Base-by-base conservation (phyloP, 352 stramenopile genomes). In the Pythium phragmitis region DNA sequence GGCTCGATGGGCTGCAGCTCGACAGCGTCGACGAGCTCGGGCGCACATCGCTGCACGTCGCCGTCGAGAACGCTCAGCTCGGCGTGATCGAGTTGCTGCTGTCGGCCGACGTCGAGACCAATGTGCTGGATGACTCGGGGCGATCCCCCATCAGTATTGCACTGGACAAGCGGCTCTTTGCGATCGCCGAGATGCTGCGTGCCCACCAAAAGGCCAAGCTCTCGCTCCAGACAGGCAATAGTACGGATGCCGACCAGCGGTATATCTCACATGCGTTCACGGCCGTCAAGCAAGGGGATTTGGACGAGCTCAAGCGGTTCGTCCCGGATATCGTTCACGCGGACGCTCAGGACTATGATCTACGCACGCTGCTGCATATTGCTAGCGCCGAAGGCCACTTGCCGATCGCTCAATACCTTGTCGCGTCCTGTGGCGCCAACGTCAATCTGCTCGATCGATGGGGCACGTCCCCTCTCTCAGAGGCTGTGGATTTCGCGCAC, bases 361-460 rank as follows among this genome's bases (percentile, higher is more conserved):
- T 85, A 7, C 80, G 85, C 11, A 88, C 83, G 16, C 49, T 92
- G 36, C 62, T 94, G 17, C 85, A 94, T 58, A 75, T 94, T 16
- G 85, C 85, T 2, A 88, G 77, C 60, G 83, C 82, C 0, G 85
- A 94, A 67, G 83, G 83, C 2, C 69, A 84, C 52, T 58, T 88
- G 6, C 53, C 67, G 19, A 73, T 89, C 23, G 77, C 72, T 43
- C 80, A 83, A 61, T 88, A 88, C 60, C 64, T 94, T 19, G 77
- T 94, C 2, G 72, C 80, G 7, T 87, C 34, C 34, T 39, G 78
- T 19, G 83, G 81, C 1, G 83, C 83, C 3, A 90, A 91, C 26
- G 82, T 94, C 14, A 94, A 94, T 36, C 55, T 88, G 37, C 59
- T 94, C 12, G 85, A 94, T 66, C 83, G 85, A 52, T 94, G 83